Evolutionary conservation across 768 basidiomycete genomes (phyloP).

Genomic region (Amanita thiersii): DNA sequence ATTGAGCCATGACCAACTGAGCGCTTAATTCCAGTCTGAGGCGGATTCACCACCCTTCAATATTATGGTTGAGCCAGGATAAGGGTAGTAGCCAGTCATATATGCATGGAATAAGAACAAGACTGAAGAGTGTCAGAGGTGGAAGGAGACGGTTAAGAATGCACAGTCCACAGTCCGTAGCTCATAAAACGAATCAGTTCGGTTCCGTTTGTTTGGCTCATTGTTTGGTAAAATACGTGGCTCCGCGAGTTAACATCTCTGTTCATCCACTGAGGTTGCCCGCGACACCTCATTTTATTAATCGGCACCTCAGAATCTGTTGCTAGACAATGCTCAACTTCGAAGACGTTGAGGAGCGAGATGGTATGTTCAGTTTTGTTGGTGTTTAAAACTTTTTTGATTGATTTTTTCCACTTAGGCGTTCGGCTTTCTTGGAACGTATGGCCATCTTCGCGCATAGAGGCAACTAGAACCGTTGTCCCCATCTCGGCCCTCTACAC

Average conservation of each 20-base stretch:
- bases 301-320: slow-evolving; percentile 18
- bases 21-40: too few species aligned
- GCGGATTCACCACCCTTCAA: too few species aligned
- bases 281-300: slow-evolving; percentile 27
- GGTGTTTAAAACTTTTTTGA: not conserved
- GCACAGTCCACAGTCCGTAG: too few species aligned
- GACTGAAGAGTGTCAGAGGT: too few species aligned
- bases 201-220: slow-evolving; percentile 8
- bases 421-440: slow-evolving; percentile 98
- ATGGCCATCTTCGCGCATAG: slow-evolving; percentile 96
- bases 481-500: slow-evolving; percentile 98
- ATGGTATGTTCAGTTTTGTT: slow-evolving; percentile 39
- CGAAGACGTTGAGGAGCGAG: slow-evolving; percentile 96
- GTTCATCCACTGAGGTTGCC: slow-evolving; percentile 23
- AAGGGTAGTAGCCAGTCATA: too few species aligned
- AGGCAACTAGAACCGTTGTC: slow-evolving; percentile 95
- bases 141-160: too few species aligned
- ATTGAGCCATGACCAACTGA: too few species aligned
- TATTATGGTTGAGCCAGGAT: too few species aligned
- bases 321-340: slow-evolving; percentile 62
- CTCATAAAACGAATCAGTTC: slow-evolving; percentile 5
- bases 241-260: slow-evolving; percentile 11
- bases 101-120: too few species aligned
- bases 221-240: slow-evolving; percentile 29
- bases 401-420: slow-evolving; percentile 36